A percentile compares a stretch with the other conserved stretches of the same genome.
phyloP scores from a whole-genome alignment of 1,284 basidiomycete species.

The Microbotryomycetes sp. region DNA sequence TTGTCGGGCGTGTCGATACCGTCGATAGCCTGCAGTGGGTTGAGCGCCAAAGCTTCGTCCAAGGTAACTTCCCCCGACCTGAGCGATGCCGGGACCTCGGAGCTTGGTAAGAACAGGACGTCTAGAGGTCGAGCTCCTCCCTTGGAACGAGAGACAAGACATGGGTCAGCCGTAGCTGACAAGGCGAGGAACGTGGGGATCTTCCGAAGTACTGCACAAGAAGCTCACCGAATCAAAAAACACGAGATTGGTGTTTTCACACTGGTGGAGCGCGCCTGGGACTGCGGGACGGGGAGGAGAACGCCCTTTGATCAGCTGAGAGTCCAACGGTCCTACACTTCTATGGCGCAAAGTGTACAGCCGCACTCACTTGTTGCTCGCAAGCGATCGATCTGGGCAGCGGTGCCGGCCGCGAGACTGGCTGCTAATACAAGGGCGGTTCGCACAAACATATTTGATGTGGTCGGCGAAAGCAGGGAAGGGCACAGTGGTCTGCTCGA shows the following conservation, averaged over 20 bases:
- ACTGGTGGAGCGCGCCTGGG: conserved; percentile 23
- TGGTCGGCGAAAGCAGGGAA: background rate
- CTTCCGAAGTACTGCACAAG: background rate
- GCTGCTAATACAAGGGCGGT: background rate
- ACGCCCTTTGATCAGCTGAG: background rate
- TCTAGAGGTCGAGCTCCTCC: conserved; percentile 17
- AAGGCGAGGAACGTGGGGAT: background rate
- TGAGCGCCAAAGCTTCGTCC: conserved; percentile 9
- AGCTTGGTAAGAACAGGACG: conserved; percentile 22
- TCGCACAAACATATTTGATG: background rate
- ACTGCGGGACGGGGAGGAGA: background rate
- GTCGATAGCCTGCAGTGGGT: conserved; percentile 20
- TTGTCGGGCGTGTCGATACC: conserved; percentile 27
- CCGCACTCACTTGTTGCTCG: background rate
- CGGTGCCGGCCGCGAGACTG: too few species aligned
- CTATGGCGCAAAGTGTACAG: too few species aligned
- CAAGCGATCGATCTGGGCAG: background rate
- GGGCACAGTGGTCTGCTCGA: background rate
- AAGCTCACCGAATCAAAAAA: conserved; percentile 27
- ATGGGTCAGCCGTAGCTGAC: background rate
- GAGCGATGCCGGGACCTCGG: conserved; percentile 4
- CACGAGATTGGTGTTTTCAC: conserved; percentile 28
- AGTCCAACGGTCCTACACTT: background rate
- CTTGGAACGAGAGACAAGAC: background rate
- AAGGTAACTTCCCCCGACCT: conserved; percentile 13